Evolutionary conservation across 768 basidiomycete genomes (phyloP).

Genomic region (Ramaria sp.): DNA sequence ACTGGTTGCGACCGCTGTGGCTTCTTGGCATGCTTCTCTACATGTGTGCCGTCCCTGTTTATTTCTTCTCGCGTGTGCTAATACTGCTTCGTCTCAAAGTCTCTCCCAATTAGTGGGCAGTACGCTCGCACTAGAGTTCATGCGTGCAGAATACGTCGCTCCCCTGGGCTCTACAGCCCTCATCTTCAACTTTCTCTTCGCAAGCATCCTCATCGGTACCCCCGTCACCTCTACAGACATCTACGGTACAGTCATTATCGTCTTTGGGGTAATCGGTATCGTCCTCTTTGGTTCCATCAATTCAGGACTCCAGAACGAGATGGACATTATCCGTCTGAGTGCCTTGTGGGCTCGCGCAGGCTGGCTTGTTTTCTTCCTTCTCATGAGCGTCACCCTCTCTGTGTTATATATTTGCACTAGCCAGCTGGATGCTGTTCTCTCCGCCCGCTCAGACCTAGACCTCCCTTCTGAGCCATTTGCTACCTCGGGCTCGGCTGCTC

Average conservation of each 20-base stretch:
- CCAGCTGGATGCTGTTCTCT: slow-evolving; percentile 65
- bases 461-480: slow-evolving; percentile 37
- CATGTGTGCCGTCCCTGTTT: slow-evolving; percentile 42
- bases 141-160: slow-evolving; percentile 93
- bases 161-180: slow-evolving; percentile 89
- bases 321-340: slow-evolving; percentile 66
- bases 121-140: slow-evolving; percentile 78
- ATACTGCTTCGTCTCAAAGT: slow-evolving; percentile 23
- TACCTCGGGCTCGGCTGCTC: slow-evolving; percentile 24
- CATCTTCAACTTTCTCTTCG: slow-evolving; percentile 94
- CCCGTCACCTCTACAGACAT: slow-evolving; percentile 80
- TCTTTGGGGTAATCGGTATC: slow-evolving; percentile 79
- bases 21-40: slow-evolving; percentile 89
- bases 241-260: slow-evolving; percentile 74
- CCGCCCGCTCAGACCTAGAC: slow-evolving; percentile 57
- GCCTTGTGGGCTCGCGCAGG: slow-evolving; percentile 75
- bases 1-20: slow-evolving; percentile 84
- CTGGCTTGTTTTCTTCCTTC: slow-evolving; percentile 88
- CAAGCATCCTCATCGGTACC: slow-evolving; percentile 77
- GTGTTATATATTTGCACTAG: slow-evolving; percentile 56
- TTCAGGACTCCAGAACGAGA: slow-evolving; percentile 64
- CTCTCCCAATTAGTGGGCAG: slow-evolving; percentile 81
- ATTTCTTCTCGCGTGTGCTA: background rate
- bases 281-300: slow-evolving; percentile 82
- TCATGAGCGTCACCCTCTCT: slow-evolving; percentile 61